Conservation (phyloP, 176 grass and related monocot genomes). For the Lolium multiflorum region DNA sequence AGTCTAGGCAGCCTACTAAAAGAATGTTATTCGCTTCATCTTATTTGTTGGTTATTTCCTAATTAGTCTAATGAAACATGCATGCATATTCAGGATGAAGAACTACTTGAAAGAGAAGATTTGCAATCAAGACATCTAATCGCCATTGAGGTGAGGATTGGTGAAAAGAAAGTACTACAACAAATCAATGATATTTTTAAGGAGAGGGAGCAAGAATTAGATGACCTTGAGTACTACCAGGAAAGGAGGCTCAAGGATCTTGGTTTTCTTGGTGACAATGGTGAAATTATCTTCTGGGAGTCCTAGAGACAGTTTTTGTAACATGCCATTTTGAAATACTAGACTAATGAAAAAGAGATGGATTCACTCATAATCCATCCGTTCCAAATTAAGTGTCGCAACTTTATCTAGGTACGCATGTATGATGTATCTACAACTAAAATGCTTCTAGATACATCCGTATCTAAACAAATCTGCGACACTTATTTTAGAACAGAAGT, state of each 20-base stretch:
- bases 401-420: no score
- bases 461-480: no score
- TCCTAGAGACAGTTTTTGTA: constrained; percentile 45
- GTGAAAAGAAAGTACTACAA: constrained; percentile 89
- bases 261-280: constrained; percentile 80
- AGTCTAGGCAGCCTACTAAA: constrained; percentile 36
- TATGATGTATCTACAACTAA: no score
- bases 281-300: constrained; percentile 99
- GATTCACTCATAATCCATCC: neutral
- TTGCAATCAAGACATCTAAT: constrained; percentile 64
- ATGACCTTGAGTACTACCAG: constrained; percentile 94
- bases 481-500: no score
- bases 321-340: constrained; percentile 1
- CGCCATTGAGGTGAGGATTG: constrained; percentile 66
- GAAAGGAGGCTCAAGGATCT: constrained; percentile 93
- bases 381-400: no score
- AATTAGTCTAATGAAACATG: constrained; percentile 33
- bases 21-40: constrained; percentile 24
- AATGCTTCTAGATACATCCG: no score
- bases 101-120: constrained; percentile 56
- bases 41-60: constrained; percentile 36
- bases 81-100: constrained; percentile 72
- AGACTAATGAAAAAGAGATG: neutral
- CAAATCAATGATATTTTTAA: constrained; percentile 85
- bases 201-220: constrained; percentile 80